phyloP scores from a whole-genome alignment of 2,329 filamentous ascomycete genomes.

The Cladophialophora bantiana region DNA sequence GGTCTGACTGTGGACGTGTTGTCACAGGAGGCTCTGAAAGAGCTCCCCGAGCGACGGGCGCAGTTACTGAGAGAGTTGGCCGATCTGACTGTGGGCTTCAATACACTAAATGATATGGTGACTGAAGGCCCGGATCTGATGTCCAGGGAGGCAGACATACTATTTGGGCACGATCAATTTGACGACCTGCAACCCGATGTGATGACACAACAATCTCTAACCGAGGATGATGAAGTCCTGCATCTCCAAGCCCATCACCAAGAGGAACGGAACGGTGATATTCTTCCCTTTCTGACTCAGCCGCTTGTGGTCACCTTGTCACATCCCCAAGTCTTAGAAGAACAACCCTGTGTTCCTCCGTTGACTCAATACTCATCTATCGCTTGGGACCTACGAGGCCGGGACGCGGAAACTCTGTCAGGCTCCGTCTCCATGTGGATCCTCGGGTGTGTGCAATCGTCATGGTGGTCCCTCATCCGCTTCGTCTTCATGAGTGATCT shows the following conservation, averaged over 20 bases:
- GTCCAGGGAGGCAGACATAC: not conserved
- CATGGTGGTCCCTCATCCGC: too few relatives aligned
- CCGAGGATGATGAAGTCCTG: conserved; percentile 6
- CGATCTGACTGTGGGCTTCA: not conserved
- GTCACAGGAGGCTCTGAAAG: conserved; percentile 2
- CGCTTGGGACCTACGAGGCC: not conserved
- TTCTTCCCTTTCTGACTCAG: not conserved
- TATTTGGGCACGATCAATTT: not conserved
- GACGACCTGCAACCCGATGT: not conserved
- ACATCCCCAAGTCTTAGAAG: not conserved
- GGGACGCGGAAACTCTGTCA: not conserved
- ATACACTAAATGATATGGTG: not conserved
- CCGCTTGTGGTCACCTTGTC: not conserved
- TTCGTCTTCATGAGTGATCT: too few relatives aligned
- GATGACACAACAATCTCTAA: not conserved
- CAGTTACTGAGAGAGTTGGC: conserved; percentile 3
- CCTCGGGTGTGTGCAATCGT: conserved; percentile 9
- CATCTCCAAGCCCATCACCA: not conserved
- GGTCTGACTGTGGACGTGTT: conserved; percentile 6
- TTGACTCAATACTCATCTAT: not conserved
- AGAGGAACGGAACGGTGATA: not conserved
- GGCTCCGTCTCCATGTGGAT: conserved; percentile 10
- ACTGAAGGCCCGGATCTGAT: not conserved
- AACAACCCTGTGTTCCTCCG: not conserved
- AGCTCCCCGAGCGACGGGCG: not conserved